Evolutionary conservation across 164 flowering plant species (phyloP).

Genomic region (grape (Vitis vinifera)): ASM3070453v1 NC_081809.1:18951001-18951500

Average conservation of each 20-base stretch:
- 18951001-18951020: constrained; percentile 84
- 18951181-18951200: constrained; percentile 78
- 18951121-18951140: constrained; percentile 68
- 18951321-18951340: too few relatives aligned
- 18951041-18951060: constrained; percentile 88
- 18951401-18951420: too few relatives aligned
- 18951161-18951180: constrained; percentile 86
- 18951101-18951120: constrained; percentile 78
- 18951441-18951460: too few relatives aligned
- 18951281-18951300: not conserved
- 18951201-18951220: constrained; percentile 46
- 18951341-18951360: not conserved
- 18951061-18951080: constrained; percentile 87
- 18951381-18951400: too few relatives aligned
- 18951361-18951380: too few relatives aligned
- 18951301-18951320: too few relatives aligned
- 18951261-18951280: not conserved
- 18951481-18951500: too few relatives aligned
- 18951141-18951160: constrained; percentile 60
- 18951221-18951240: constrained; percentile 67
- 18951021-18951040: constrained; percentile 79
- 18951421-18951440: too few relatives aligned
- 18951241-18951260: not conserved
- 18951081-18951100: constrained; percentile 73
- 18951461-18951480: too few relatives aligned